These are phyloP conservation scores for Fraxinus sp. DNA, from an alignment of 305 asterid species.

Conservation along the genomic window DNA sequence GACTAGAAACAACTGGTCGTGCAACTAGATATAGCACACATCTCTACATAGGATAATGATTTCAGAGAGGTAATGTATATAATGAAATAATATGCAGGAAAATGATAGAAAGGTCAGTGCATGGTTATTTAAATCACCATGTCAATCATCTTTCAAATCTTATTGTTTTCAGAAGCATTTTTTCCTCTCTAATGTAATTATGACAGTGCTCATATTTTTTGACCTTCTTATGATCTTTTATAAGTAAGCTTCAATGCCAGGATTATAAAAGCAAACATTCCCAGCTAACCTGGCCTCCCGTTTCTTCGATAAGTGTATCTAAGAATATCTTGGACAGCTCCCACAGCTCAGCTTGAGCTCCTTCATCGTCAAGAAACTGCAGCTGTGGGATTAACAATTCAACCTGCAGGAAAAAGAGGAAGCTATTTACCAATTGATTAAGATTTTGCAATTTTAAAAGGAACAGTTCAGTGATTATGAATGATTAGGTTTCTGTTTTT, in stretches of 20 bases:
- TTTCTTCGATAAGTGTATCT: constrained; percentile 72
- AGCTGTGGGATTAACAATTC: constrained; percentile 92
- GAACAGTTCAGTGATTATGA: neutral
- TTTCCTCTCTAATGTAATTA: neutral
- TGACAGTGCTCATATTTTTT: neutral
- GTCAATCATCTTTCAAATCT: neutral
- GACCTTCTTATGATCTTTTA: neutral
- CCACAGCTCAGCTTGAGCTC: constrained; percentile 96
- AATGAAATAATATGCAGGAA: neutral
- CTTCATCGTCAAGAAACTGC: constrained; percentile 91
- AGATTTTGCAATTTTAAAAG: neutral
- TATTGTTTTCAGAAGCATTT: neutral
- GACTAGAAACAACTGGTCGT: neutral
- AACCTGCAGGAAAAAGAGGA: constrained; percentile 46
- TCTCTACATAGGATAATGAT: neutral
- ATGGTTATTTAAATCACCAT: neutral
- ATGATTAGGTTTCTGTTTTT: neutral
- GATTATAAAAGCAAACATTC: constrained; percentile 14
- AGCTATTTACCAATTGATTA: neutral
- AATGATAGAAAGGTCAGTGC: neutral
- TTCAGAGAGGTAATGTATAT: neutral
- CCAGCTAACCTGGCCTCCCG: constrained; percentile 67
- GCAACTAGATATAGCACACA: neutral
- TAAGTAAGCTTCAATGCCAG: neutral
- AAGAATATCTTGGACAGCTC: constrained; percentile 72